phyloP scores from a whole-genome alignment of 1,139 yeast species.

The Protomyces pachydermus region DNA sequence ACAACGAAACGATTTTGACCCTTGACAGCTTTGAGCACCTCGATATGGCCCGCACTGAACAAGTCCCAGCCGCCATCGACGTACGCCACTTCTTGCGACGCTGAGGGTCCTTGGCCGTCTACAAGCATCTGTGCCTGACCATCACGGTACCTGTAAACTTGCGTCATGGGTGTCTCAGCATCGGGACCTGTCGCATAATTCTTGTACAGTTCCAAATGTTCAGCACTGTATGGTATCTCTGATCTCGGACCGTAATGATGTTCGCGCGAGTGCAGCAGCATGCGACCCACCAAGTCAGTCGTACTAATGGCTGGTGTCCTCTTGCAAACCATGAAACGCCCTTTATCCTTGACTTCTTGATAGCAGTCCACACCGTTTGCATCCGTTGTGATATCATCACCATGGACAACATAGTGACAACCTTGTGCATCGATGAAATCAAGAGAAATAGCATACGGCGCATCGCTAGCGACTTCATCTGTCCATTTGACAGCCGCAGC shows the following conservation, averaged over 20 bases:
- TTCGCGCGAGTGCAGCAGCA: slow-evolving; percentile 56
- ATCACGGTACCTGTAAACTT: slow-evolving; percentile 23
- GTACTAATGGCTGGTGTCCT: slow-evolving; percentile 92
- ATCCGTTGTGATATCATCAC: slow-evolving; percentile 95
- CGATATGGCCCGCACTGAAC: slow-evolving; percentile 90
- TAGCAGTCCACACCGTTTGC: slow-evolving; percentile 93
- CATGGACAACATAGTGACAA: slow-evolving; percentile 89
- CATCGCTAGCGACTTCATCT: slow-evolving; percentile 62
- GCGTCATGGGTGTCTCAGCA: slow-evolving; percentile 15
- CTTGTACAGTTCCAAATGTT: slow-evolving; percentile 5
- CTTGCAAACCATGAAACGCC: slow-evolving; percentile 74
- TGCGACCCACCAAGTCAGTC: slow-evolving; percentile 90
- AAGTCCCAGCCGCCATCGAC: slow-evolving; percentile 87
- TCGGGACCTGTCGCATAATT: slow-evolving; percentile 36
- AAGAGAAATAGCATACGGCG: slow-evolving; percentile 96
- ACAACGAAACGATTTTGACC: slow-evolving; percentile 47
- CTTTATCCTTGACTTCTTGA: slow-evolving; percentile 55
- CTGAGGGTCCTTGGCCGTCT: slow-evolving; percentile 28
- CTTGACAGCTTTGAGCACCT: slow-evolving; percentile 51
- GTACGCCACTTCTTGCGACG: slow-evolving; percentile 42
- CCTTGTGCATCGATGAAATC: slow-evolving; percentile 64
- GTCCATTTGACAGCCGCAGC: slow-evolving; percentile 92
- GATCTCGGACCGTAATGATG: slow-evolving; percentile 47
- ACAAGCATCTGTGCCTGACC: slow-evolving; percentile 35
- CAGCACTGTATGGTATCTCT: slow-evolving; percentile 10